These are phyloP conservation scores for Cercospora janseana DNA, from an alignment of 2,329 filamentous ascomycete genomes.

Conservation along the genomic window DNA sequence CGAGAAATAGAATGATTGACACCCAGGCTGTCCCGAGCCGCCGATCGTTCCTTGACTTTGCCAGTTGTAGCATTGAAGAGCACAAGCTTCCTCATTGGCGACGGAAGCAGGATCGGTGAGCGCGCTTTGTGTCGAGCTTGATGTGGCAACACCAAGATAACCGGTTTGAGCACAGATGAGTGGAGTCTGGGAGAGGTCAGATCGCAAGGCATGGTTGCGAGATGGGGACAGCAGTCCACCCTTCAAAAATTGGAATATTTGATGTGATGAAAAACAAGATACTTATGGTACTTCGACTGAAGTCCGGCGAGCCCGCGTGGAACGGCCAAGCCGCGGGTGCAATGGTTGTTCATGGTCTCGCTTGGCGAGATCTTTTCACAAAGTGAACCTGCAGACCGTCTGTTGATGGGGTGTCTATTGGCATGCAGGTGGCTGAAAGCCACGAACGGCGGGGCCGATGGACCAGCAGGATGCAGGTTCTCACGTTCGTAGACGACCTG, in stretches of 20 bases:
- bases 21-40: neutral
- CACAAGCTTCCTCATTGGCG: neutral
- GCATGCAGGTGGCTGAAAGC: neutral
- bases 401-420: neutral
- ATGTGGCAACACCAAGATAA: neutral
- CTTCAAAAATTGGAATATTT: too few species aligned
- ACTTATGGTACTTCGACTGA: neutral
- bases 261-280: too few species aligned
- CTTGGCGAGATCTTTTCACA: neutral
- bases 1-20: neutral
- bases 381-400: neutral
- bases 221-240: too few species aligned
- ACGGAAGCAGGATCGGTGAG: neutral
- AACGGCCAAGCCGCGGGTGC: neutral
- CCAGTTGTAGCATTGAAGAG: neutral
- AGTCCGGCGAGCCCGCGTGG: neutral
- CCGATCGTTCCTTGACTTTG: neutral
- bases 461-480: neutral
- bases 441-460: slow-evolving; percentile 1
- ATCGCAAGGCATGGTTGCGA: too few species aligned
- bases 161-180: neutral
- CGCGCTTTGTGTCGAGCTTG: neutral
- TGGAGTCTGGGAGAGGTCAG: neutral
- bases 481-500: neutral
- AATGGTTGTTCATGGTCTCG: neutral